phyloP scores from a whole-genome alignment of 2,329 filamentous ascomycete genomes.

The Microsporum audouinii region DNA sequence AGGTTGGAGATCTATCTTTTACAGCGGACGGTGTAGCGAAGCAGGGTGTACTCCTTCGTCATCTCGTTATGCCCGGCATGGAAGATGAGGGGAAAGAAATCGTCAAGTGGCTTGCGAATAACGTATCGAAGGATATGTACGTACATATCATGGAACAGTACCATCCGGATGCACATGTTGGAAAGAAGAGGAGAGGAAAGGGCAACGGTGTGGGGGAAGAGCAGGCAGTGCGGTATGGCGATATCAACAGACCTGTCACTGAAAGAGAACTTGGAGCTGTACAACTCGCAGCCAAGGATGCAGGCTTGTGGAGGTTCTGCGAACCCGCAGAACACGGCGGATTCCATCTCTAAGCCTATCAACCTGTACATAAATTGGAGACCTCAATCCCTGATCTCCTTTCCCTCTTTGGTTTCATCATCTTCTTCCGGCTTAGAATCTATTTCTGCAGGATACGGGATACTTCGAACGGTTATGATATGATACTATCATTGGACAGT shows the following conservation, averaged over 20 bases:
- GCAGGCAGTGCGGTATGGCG: constrained; percentile 53
- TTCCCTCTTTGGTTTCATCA: background rate
- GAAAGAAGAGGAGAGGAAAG: constrained; percentile 46
- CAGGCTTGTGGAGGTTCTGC: constrained; percentile 68
- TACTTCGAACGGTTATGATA: background rate
- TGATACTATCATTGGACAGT: background rate
- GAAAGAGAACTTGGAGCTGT: constrained; percentile 56
- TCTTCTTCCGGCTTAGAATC: background rate
- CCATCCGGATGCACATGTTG: constrained; percentile 67
- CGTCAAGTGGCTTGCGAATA: constrained; percentile 61
- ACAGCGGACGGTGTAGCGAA: constrained; percentile 71
- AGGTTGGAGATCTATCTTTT: constrained; percentile 75
- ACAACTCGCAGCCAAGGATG: constrained; percentile 54
- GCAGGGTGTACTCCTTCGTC: constrained; percentile 61
- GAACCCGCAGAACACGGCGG: constrained; percentile 50
- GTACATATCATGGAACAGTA: constrained; percentile 88
- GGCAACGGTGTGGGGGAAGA: constrained; percentile 19
- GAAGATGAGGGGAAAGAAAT: constrained; percentile 63
- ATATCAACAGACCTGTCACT: constrained; percentile 64
- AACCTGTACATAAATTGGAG: background rate
- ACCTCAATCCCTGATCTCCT: background rate
- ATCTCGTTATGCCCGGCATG: constrained; percentile 75
- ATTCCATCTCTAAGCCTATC: constrained; percentile 35
- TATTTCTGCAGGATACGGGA: background rate
- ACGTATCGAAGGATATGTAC: constrained; percentile 64